These are phyloP conservation scores for Leccinum subgranulosum DNA, from an alignment of 768 basidiomycete genomes.

Conservation along the genomic window DNA sequence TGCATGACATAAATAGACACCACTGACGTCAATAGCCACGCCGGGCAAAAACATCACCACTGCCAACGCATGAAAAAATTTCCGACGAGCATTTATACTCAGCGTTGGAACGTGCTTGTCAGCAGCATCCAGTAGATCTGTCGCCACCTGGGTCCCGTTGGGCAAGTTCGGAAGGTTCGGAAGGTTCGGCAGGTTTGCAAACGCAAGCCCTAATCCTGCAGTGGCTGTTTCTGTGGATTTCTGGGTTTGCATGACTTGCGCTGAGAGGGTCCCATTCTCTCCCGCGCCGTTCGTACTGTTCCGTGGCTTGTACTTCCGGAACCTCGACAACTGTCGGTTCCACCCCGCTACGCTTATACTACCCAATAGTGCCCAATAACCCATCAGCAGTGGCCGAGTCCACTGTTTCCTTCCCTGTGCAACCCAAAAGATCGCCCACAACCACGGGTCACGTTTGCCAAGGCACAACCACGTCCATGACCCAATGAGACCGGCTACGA, in stretches of 20 bases:
- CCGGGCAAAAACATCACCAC: slow-evolving; percentile 98
- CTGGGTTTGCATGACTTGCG: slow-evolving; percentile 22
- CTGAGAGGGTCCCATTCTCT: slow-evolving; percentile 34
- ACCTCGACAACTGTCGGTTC: slow-evolving; percentile 85
- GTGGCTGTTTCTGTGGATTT: slow-evolving; percentile 17
- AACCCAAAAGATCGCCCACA: slow-evolving; percentile 79
- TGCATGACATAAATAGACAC: slow-evolving; percentile 4
- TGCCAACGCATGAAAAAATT: slow-evolving; percentile 95
- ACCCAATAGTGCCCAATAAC: slow-evolving; percentile 82
- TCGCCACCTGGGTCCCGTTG: slow-evolving; percentile 58
- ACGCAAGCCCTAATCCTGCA: slow-evolving; percentile 32
- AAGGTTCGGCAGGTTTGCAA: slow-evolving; percentile 50
- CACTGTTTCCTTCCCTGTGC: slow-evolving; percentile 73
- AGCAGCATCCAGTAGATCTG: slow-evolving; percentile 73
- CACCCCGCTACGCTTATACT: slow-evolving; percentile 89
- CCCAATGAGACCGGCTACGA: slow-evolving; percentile 82
- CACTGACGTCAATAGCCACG: slow-evolving; percentile 83
- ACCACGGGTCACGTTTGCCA: slow-evolving; percentile 78
- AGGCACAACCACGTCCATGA: slow-evolving; percentile 92
- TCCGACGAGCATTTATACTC: slow-evolving; percentile 86
- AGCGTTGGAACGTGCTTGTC: slow-evolving; percentile 90
- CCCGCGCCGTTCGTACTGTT: slow-evolving; percentile 32
- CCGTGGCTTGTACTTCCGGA: slow-evolving; percentile 61
- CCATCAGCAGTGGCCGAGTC: slow-evolving; percentile 74
- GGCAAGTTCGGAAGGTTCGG: slow-evolving; percentile 39